Evolutionary conservation across 305 asterid species (phyloP).

Genomic region (Striga hermonthica): DNA sequence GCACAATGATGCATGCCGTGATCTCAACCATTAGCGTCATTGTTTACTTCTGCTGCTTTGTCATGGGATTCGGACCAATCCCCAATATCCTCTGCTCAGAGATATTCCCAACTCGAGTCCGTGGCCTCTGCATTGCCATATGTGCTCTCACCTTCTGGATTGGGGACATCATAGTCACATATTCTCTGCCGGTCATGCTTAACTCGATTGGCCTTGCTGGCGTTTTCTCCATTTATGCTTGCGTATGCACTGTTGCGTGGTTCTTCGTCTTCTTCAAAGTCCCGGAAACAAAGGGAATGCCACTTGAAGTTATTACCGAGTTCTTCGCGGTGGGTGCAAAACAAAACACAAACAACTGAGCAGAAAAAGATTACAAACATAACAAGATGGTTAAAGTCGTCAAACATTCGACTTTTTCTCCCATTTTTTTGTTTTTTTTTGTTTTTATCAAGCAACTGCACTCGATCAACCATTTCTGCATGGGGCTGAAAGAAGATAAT

Average conservation of each 20-base stretch:
- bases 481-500: background rate
- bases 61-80: slow-evolving; percentile 88
- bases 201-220: slow-evolving; percentile 74
- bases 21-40: slow-evolving; percentile 83
- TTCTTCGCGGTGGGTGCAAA: slow-evolving; percentile 92
- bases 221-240: slow-evolving; percentile 78
- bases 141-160: slow-evolving; percentile 92
- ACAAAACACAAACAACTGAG: slow-evolving; percentile 41
- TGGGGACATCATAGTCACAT: slow-evolving; percentile 84
- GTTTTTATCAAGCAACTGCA: background rate
- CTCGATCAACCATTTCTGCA: background rate
- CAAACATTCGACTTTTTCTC: slow-evolving; percentile 3
- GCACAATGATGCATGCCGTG: slow-evolving; percentile 58
- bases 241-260: slow-evolving; percentile 74
- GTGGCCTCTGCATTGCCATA: slow-evolving; percentile 91
- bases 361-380: background rate
- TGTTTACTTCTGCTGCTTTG: slow-evolving; percentile 87
- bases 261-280: slow-evolving; percentile 80
- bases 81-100: slow-evolving; percentile 96
- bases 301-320: slow-evolving; percentile 93
- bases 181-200: slow-evolving; percentile 81
- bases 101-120: slow-evolving; percentile 90
- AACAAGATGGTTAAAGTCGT: background rate
- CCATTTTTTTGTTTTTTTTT: background rate
- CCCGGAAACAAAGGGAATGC: slow-evolving; percentile 98